A percentile compares a stretch with the other conserved stretches of the same genome.
These are phyloP conservation scores for Grosmannia serpens DNA, from an alignment of 2,329 filamentous ascomycete species.

Conservation along the genomic window DNA sequence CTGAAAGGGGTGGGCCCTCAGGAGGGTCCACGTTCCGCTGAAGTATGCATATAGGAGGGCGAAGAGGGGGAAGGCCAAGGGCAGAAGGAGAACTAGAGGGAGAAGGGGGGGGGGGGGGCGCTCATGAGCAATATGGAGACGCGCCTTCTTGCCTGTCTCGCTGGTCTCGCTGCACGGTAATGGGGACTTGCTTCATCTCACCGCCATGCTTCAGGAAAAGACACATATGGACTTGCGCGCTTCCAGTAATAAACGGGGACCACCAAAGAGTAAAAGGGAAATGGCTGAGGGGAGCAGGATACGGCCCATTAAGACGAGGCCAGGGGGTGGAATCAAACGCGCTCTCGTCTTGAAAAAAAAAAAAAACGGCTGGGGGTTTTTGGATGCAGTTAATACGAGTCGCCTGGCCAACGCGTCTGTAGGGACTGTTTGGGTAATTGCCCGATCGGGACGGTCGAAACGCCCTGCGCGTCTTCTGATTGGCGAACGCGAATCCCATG, in stretches of 20 bases:
- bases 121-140: neutral
- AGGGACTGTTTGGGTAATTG: constrained; percentile 12
- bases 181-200: neutral
- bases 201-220: neutral
- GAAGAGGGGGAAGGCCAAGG: neutral
- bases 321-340: constrained; percentile 11
- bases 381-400: neutral
- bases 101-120: neutral
- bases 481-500: constrained; percentile 11
- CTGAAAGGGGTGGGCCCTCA: neutral
- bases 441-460: constrained; percentile 9
- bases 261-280: neutral
- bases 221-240: neutral
- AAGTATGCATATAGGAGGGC: neutral
- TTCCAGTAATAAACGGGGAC: neutral
- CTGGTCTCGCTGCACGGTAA: neutral
- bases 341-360: constrained; percentile 1
- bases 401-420: constrained; percentile 9
- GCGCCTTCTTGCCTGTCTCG: neutral
- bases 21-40: neutral
- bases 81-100: neutral
- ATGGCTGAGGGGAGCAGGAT: neutral
- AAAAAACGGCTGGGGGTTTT: neutral
- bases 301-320: constrained; percentile 2
- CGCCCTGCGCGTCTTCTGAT: constrained; percentile 12